These are phyloP conservation scores for Ophiostoma tasmaniense DNA, from an alignment of 2,329 filamentous ascomycete genomes.

Conservation along the genomic window DNA sequence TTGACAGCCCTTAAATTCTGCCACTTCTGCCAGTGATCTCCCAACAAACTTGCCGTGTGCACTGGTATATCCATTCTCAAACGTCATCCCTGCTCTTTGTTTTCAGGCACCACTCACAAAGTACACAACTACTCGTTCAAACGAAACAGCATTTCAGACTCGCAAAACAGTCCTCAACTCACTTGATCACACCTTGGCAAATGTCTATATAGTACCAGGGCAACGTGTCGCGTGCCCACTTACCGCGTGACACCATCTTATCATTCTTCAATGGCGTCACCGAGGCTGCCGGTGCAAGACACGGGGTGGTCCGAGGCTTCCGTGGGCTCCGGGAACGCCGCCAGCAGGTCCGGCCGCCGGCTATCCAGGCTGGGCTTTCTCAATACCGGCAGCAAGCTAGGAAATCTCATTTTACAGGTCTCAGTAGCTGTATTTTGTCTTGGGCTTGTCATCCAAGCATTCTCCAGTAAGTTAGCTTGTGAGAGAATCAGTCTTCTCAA, in stretches of 20 bases:
- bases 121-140: not conserved
- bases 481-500: not conserved
- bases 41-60: not conserved
- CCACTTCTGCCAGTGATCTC: not conserved
- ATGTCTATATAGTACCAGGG: not conserved
- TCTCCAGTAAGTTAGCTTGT: not conserved
- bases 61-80: not conserved
- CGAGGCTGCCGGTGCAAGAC: not conserved
- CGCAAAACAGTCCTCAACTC: not conserved
- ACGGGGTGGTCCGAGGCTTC: not conserved
- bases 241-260: not conserved
- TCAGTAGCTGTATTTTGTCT: slow-evolving; percentile 9
- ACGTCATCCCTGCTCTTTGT: not conserved
- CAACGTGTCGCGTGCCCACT: slow-evolving; percentile 3
- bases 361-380: not conserved
- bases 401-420: slow-evolving; percentile 7
- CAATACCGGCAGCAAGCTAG: not conserved
- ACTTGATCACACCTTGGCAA: not conserved
- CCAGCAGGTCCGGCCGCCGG: not conserved
- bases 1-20: not conserved
- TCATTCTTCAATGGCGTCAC: not conserved
- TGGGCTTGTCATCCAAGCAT: not conserved
- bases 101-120: not conserved
- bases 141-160: not conserved
- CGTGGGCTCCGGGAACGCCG: not conserved